Percentiles rank a stretch among this genome's conserved stretches.
phyloP scores from a whole-genome alignment of 306 rosid genomes.

The Rosa lucieae region DNA sequence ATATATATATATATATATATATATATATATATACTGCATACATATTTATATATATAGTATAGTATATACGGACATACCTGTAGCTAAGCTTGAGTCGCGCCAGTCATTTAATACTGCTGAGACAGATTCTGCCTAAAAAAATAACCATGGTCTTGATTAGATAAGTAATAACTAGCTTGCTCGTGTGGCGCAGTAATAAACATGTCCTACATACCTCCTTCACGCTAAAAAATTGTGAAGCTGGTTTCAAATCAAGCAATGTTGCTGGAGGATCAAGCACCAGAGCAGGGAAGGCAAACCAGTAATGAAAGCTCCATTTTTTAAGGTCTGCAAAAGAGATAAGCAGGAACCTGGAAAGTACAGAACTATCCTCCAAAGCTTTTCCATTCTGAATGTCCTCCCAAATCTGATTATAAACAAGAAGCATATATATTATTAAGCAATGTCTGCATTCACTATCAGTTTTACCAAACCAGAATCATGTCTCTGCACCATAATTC shows the following conservation, averaged over 20 bases:
- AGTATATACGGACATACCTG: conserved; percentile 42
- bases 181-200: conserved; percentile 8
- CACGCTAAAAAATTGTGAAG: conserved; percentile 62
- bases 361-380: conserved; percentile 78
- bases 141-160: conserved; percentile 16
- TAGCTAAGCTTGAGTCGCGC: conserved; percentile 71
- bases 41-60: too few relatives aligned
- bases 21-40: too few relatives aligned
- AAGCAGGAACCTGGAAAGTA: conserved; percentile 78
- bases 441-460: conserved; percentile 14
- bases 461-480: not conserved
- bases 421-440: conserved; percentile 14
- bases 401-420: conserved; percentile 68
- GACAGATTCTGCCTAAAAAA: conserved; percentile 67
- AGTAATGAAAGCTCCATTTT: conserved; percentile 82
- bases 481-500: not conserved
- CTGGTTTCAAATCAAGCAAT: conserved; percentile 64
- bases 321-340: conserved; percentile 95
- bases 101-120: conserved; percentile 75
- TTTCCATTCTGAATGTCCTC: conserved; percentile 77
- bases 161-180: conserved; percentile 20
- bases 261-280: conserved; percentile 86
- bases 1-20: not conserved
- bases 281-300: conserved; percentile 96
- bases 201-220: conserved; percentile 59